Evolutionary conservation across 1,284 basidiomycete genomes (phyloP).

Genomic region (Inonotus obliquus): DNA sequence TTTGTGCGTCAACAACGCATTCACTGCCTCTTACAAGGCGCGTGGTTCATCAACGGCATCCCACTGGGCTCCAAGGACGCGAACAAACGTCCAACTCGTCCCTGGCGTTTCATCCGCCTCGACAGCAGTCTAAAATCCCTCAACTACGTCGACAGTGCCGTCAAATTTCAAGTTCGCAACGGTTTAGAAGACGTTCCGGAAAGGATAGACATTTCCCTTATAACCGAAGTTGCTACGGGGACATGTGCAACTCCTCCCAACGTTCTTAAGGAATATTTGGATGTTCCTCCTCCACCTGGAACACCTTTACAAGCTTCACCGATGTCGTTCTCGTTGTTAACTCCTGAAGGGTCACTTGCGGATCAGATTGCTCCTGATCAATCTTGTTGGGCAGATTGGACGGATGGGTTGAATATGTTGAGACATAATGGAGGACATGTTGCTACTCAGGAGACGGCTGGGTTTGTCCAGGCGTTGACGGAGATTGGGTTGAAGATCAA

Average conservation of each 20-base stretch:
- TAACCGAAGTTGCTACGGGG: slow-evolving; percentile 75
- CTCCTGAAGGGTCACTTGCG: slow-evolving; percentile 71
- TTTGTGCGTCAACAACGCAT: slow-evolving; percentile 90
- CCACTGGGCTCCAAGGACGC: slow-evolving; percentile 48
- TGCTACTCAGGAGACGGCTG: slow-evolving; percentile 78
- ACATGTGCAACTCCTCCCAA: slow-evolving; percentile 70
- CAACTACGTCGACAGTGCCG: slow-evolving; percentile 76
- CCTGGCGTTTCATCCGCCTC: slow-evolving; percentile 78
- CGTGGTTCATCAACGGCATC: slow-evolving; percentile 83
- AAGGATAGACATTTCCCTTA: slow-evolving; percentile 72
- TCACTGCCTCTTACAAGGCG: slow-evolving; percentile 83
- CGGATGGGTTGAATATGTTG: slow-evolving; percentile 90
- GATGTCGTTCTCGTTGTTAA: slow-evolving; percentile 77
- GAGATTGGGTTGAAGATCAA: slow-evolving; percentile 95
- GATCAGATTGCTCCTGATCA: slow-evolving; percentile 85
- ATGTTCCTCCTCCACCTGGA: slow-evolving; percentile 36
- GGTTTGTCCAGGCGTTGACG: slow-evolving; percentile 81
- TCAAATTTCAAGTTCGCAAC: slow-evolving; percentile 72
- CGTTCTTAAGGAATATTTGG: slow-evolving; percentile 52
- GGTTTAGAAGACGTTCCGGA: slow-evolving; percentile 87
- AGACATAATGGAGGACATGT: slow-evolving; percentile 77
- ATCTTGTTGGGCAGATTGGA: slow-evolving; percentile 92
- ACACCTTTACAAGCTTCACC: slow-evolving; percentile 57
- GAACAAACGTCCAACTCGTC: slow-evolving; percentile 50
- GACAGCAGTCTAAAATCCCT: slow-evolving; percentile 75